Evolutionary conservation across 192 early-diverging fungal genomes (phyloP).

Genomic region (Backusella tarrabulga): DNA sequence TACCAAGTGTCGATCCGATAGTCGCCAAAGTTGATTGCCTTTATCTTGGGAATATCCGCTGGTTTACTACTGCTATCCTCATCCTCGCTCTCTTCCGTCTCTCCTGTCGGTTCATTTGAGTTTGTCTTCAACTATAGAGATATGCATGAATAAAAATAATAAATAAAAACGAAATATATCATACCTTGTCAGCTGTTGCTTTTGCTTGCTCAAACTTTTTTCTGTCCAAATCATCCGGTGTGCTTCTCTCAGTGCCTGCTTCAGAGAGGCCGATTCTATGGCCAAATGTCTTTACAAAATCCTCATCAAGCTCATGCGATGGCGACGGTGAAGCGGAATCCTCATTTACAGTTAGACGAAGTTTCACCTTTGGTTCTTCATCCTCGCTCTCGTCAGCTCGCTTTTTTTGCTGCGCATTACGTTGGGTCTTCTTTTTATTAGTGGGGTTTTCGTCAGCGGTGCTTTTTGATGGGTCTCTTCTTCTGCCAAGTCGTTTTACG

Average conservation of each 20-base stretch:
- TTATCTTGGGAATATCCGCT: constrained; percentile 37
- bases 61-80: no score
- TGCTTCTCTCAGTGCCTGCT: constrained; percentile 50
- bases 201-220: constrained; percentile 51
- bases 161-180: no score
- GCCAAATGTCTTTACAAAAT: constrained; percentile 42
- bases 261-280: constrained; percentile 49
- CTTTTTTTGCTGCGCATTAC: background rate
- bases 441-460: background rate
- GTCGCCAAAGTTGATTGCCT: constrained; percentile 76
- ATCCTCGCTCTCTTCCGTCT: background rate
- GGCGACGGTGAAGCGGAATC: background rate
- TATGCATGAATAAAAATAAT: no score
- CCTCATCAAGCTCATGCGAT: constrained; percentile 2
- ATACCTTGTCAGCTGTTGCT: constrained; percentile 29
- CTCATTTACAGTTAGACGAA: background rate
- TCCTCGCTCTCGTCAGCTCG: background rate
- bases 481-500: no score
- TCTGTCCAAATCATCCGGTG: constrained; percentile 53
- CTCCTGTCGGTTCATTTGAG: background rate
- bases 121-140: background rate
- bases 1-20: constrained; percentile 95
- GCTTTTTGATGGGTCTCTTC: no score
- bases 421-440: background rate
- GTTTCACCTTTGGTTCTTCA: background rate